Evolutionary conservation across 2,329 filamentous ascomycete genomes (phyloP).

Genomic region (Nemania diffusa): DNA sequence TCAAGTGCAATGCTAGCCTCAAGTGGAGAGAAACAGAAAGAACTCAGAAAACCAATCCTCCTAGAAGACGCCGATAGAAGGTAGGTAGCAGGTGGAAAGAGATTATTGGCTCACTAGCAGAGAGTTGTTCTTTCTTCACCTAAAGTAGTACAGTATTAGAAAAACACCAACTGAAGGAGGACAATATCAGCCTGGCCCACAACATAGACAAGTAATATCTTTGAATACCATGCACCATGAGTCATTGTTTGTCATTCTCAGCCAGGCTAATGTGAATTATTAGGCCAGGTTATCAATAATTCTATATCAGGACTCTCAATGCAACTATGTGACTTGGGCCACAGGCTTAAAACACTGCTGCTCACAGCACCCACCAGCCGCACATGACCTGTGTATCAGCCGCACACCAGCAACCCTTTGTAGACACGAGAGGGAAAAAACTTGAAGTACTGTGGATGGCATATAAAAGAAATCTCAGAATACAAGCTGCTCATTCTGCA

Average conservation of each 20-base stretch:
- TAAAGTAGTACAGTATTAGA: not conserved
- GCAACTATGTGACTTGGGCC: not conserved
- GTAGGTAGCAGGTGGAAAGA: not conserved
- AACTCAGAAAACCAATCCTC: too few relatives aligned
- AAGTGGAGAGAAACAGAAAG: too few relatives aligned
- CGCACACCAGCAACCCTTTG: conserved; percentile 2
- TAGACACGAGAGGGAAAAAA: not conserved
- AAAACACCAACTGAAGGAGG: not conserved
- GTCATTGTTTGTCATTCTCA: not conserved
- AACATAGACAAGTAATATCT: not conserved
- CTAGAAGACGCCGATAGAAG: not conserved
- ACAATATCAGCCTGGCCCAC: not conserved
- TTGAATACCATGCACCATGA: not conserved
- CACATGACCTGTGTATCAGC: not conserved
- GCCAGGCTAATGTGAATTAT: not conserved
- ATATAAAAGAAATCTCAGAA: too few relatives aligned
- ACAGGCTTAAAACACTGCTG: not conserved
- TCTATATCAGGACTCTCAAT: not conserved
- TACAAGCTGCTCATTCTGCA: too few relatives aligned
- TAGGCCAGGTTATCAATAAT: not conserved
- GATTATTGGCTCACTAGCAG: not conserved
- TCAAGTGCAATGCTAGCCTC: too few relatives aligned
- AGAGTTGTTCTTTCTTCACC: not conserved
- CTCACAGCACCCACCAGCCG: not conserved
- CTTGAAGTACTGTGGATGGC: too few relatives aligned